Evolutionary conservation across 2,329 filamentous ascomycete genomes (phyloP).

Genomic region (Calonectria montana): DNA sequence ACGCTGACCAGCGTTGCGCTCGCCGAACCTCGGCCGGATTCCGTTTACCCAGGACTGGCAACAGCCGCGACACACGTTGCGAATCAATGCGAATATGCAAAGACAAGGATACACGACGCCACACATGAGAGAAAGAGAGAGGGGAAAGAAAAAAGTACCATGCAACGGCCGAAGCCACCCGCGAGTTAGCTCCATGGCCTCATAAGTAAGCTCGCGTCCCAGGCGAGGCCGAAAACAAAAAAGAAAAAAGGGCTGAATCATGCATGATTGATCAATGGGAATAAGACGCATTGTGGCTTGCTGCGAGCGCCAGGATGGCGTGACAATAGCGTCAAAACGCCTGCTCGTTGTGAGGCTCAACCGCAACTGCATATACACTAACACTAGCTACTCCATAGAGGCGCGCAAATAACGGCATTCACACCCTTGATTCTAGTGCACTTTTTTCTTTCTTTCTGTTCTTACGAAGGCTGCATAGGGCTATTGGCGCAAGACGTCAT

Average conservation of each 20-base stretch:
- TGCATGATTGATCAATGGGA: neutral
- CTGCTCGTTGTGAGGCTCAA: constrained; percentile 1
- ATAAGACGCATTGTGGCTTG: constrained; percentile 2
- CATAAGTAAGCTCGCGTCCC: neutral
- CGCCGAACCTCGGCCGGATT: constrained; percentile 14
- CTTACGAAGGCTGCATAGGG: neutral
- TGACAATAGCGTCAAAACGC: neutral
- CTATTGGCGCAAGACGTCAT: neutral
- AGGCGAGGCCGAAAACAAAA: neutral
- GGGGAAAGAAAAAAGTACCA: too few relatives aligned
- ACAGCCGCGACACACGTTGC: neutral
- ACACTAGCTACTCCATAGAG: neutral
- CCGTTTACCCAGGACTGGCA: neutral
- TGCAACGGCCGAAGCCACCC: neutral
- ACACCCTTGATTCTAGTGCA: neutral
- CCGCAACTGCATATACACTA: neutral
- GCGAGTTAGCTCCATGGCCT: neutral
- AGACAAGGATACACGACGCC: neutral
- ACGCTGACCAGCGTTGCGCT: constrained; percentile 15
- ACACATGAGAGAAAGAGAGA: neutral
- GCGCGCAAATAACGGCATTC: neutral
- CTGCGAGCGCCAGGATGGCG: neutral
- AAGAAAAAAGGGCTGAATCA: neutral
- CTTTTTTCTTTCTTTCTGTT: neutral
- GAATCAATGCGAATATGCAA: neutral